Conservation (phyloP, 768 basidiomycete species). For the Termitomyces sp. region DNA sequence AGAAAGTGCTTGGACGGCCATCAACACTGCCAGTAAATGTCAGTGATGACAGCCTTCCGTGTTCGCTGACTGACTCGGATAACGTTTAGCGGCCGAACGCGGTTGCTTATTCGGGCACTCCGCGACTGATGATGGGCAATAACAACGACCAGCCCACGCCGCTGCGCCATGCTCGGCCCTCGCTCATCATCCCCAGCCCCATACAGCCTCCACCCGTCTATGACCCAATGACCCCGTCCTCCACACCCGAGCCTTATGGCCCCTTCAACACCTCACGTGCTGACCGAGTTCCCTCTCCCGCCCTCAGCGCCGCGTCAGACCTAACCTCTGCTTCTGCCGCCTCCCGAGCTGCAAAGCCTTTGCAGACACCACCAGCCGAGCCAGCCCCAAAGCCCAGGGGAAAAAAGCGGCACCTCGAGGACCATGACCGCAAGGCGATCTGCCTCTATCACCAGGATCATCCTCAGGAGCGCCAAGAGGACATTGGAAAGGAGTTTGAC, state of each 20-base stretch:
- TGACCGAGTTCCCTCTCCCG: slow-evolving; percentile 52
- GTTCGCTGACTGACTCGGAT: neutral
- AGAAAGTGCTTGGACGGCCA: slow-evolving; percentile 2
- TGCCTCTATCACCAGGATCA: slow-evolving; percentile 60
- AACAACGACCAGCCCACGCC: slow-evolving; percentile 23
- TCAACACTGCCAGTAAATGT: slow-evolving; percentile 14
- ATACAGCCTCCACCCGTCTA: slow-evolving; percentile 30
- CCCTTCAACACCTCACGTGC: slow-evolving; percentile 38
- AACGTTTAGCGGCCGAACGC: slow-evolving; percentile 17
- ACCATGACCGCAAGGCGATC: slow-evolving; percentile 69
- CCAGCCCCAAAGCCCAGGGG: slow-evolving; percentile 29
- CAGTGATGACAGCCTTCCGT: neutral
- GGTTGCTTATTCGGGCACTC: slow-evolving; percentile 28
- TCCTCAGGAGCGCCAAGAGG: slow-evolving; percentile 74
- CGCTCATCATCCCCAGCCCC: slow-evolving; percentile 22
- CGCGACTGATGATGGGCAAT: slow-evolving; percentile 34
- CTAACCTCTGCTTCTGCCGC: slow-evolving; percentile 29
- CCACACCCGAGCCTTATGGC: slow-evolving; percentile 41
- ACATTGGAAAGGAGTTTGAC: slow-evolving; percentile 69
- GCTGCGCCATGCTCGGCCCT: slow-evolving; percentile 26
- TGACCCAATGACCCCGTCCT: slow-evolving; percentile 39
- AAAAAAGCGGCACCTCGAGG: slow-evolving; percentile 69
- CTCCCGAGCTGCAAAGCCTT: too few species aligned
- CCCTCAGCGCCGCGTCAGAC: slow-evolving; percentile 46
- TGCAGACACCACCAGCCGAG: neutral